phyloP scores from a whole-genome alignment of 2,329 filamentous ascomycete genomes.

The Fusarium tjaetaba region DNA sequence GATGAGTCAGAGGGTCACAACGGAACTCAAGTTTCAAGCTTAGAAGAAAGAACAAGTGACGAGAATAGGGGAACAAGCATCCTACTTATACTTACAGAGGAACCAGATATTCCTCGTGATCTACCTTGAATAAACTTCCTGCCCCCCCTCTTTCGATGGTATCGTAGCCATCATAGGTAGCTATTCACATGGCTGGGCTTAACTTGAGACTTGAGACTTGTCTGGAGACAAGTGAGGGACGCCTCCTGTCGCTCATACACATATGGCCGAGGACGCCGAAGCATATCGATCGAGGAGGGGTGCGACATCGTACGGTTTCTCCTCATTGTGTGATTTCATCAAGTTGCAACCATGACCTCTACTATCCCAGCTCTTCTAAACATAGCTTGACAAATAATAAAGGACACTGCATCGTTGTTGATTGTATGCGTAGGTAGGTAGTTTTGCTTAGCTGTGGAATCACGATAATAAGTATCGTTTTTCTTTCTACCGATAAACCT shows the following conservation, averaged over 20 bases:
- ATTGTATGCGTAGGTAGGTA: neutral
- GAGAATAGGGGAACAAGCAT: neutral
- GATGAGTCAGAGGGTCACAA: neutral
- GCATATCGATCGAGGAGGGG: neutral
- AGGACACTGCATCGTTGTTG: neutral
- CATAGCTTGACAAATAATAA: neutral
- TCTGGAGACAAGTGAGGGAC: neutral
- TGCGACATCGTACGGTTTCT: neutral
- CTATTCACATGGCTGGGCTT: neutral
- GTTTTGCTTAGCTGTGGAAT: neutral
- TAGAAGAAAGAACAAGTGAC: neutral
- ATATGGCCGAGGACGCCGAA: neutral
- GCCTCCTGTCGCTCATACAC: neutral
- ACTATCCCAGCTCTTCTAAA: neutral
- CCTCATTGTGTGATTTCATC: neutral
- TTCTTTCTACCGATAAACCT: neutral
- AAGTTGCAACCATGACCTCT: neutral
- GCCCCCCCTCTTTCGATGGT: neutral
- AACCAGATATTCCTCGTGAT: neutral
- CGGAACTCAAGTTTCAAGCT: neutral
- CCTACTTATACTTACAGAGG: neutral
- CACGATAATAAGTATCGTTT: neutral
- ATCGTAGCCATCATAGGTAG: neutral
- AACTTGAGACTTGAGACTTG: neutral
- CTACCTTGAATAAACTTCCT: neutral